Conservation (phyloP, 1,284 basidiomycete genomes). For the Rhodotorula sp. region DNA sequence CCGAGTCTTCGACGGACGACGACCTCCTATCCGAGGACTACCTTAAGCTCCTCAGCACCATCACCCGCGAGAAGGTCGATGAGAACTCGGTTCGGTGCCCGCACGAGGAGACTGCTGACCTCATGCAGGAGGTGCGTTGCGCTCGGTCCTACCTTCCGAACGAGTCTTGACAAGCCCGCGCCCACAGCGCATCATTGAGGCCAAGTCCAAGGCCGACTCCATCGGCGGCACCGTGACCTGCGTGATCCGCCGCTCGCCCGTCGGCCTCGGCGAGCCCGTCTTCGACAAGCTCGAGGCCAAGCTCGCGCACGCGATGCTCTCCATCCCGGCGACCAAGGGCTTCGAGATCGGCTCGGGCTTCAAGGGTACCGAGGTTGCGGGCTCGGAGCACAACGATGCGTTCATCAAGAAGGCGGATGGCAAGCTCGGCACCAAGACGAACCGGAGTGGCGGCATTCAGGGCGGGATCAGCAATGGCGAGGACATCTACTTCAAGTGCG, state of each 20-base stretch:
- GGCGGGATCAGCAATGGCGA: constrained; percentile 98
- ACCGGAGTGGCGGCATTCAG: constrained; percentile 97
- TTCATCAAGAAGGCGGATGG: constrained; percentile 73
- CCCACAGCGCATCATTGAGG: constrained; percentile 81
- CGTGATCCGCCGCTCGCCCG: constrained; percentile 85
- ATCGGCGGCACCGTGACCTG: constrained; percentile 98
- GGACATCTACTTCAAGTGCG: constrained; percentile 92
- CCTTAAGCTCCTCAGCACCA: constrained; percentile 71
- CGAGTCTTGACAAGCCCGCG: background rate
- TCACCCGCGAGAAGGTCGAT: constrained; percentile 88
- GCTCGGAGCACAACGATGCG: constrained; percentile 89
- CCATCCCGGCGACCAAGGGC: constrained; percentile 96
- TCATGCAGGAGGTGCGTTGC: constrained; percentile 76
- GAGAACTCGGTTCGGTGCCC: constrained; percentile 87
- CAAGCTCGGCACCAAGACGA: constrained; percentile 78
- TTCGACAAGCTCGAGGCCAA: constrained; percentile 99
- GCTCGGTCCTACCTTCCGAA: too few species aligned
- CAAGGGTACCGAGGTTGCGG: constrained; percentile 91
- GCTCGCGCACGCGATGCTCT: constrained; percentile 97
- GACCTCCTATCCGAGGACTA: constrained; percentile 85
- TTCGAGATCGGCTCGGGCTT: constrained; percentile 99
- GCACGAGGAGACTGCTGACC: constrained; percentile 78
- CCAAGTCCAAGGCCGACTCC: constrained; percentile 87
- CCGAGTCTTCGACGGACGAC: constrained; percentile 64
- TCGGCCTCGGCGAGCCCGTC: constrained; percentile 93